Conservation (phyloP, 306 rosid genomes). For the Cyamopsis tetragonoloba region DNA sequence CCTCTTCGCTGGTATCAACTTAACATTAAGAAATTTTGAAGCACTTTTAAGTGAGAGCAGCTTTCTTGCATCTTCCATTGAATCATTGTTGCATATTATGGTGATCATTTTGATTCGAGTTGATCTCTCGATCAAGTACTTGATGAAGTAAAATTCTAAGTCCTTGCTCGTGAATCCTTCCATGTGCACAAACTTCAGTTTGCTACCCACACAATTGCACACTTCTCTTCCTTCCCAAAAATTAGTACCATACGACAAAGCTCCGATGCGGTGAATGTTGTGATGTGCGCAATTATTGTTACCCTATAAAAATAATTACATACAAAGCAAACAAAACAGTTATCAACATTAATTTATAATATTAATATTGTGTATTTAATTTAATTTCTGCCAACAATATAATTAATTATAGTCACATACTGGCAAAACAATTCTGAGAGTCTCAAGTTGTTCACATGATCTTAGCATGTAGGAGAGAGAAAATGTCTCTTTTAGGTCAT, state of each 20-base stretch:
- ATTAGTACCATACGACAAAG: neutral
- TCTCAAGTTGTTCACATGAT: neutral
- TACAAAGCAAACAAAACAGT: neutral
- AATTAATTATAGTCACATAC: neutral
- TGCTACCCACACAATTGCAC: neutral
- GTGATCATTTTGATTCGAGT: neutral
- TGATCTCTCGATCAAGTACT: neutral
- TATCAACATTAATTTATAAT: too few relatives aligned
- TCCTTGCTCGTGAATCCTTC: neutral
- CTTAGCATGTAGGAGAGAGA: neutral
- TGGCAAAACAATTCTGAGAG: neutral
- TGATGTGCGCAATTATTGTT: neutral
- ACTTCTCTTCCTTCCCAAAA: neutral
- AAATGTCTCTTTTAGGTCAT: neutral
- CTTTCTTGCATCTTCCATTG: neutral
- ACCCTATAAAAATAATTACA: neutral
- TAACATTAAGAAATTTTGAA: neutral
- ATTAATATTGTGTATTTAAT: neutral
- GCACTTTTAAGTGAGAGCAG: neutral
- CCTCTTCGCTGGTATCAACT: neutral
- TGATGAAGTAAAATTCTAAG: neutral
- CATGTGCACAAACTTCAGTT: neutral
- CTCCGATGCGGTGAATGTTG: neutral
- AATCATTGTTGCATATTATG: neutral
- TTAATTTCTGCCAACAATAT: neutral